phyloP scores from a whole-genome alignment of 2,329 filamentous ascomycete genomes.

The Trichoderma arundinaceum region DNA sequence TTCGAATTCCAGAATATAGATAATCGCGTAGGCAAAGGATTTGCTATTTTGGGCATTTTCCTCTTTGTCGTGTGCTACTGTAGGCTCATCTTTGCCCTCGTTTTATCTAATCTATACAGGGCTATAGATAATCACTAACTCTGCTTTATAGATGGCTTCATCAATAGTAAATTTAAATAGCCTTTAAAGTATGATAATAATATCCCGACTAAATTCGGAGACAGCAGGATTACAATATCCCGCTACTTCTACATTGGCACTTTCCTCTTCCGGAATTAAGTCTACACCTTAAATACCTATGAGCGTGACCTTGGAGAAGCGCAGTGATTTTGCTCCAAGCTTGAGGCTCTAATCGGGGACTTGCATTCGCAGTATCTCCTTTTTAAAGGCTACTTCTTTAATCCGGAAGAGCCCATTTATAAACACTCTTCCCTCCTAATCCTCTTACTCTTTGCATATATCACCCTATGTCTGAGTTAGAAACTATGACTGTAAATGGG shows the following conservation, averaged over 20 bases:
- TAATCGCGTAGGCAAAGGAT: not conserved
- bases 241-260: not conserved
- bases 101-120: not conserved
- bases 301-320: not conserved
- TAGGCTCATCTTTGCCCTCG: not conserved
- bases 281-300: not conserved
- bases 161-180: not conserved
- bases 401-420: not conserved
- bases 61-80: constrained; percentile 3
- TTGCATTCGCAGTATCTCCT: too few relatives aligned
- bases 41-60: not conserved
- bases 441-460: not conserved
- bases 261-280: not conserved
- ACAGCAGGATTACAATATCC: not conserved
- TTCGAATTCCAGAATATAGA: constrained; percentile 2
- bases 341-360: not conserved
- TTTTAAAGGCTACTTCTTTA: not conserved
- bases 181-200: not conserved
- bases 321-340: not conserved
- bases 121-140: not conserved
- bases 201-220: not conserved
- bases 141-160: not conserved
- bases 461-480: too few relatives aligned
- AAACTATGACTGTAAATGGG: not conserved
- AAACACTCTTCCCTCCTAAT: not conserved